Base-by-base conservation (phyloP, 805 yeast species). In the Metschnikowia orientalis region DNA sequence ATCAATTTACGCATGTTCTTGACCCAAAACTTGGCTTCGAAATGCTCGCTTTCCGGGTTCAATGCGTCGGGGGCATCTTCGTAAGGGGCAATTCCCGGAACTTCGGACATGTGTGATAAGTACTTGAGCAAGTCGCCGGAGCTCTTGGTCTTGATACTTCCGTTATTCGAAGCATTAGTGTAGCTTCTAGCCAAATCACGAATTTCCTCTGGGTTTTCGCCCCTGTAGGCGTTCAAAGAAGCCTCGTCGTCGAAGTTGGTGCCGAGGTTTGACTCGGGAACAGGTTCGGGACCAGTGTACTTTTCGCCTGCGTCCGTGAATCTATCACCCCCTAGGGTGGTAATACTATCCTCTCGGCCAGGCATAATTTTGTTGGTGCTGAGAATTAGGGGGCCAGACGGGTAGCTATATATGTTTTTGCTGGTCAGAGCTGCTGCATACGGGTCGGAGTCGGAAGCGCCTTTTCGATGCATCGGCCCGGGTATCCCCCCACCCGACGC, bases 1-100 rank as follows among this genome's bases (percentile, higher is more conserved):
- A 59, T 54, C 38, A 80, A 49, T 40, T 73, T 74, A 38, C 78
- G 63, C 59, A 78, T 54, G 46, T 80, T 80, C 49, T 76, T 76
- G 35, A 80, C 77, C 88, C 88, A 80, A 35, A 69, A 73, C 47
- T 70, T 73, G 32, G 82, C 67, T 44, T 71, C 69, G 51, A 80
- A 80, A 5, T 69, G 50, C n/a, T 73, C 79, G 32, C 73, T 63
- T 14, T 64, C 61, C 1, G 88, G 88, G 48, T 81, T 76, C 45
- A 81, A 60, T 32, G 39, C 23, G 7, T 38, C 49, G 6, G 37
- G 38, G 4, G 34, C 42, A 23, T 42, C 45, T 9, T 19, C 17
- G 12, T 27, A 46, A n/a, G 50, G 50, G 13, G 34, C 39, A 17
- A 47, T 43, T n/a, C 51, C 51, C 4, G 51, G 51, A 10, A 47